Evolutionary conservation across 2,329 filamentous ascomycete species (phyloP).

Genomic region (Aspergillus fumigatus): DNA sequence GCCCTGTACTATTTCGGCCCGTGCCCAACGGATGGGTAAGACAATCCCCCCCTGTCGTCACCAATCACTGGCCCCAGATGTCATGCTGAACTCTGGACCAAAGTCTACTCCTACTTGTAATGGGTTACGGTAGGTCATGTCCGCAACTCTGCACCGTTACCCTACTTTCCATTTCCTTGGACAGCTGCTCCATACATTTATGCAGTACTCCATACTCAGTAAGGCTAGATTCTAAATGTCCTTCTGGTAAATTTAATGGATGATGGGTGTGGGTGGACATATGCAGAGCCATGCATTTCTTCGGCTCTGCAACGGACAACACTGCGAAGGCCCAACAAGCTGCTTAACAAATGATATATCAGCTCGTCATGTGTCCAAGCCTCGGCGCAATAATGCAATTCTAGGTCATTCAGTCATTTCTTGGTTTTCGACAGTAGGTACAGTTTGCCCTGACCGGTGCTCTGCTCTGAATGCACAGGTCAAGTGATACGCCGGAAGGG

Average conservation of each 20-base stretch:
- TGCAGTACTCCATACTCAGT: background rate
- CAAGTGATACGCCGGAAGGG: background rate
- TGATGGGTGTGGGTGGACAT: background rate
- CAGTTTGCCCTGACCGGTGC: background rate
- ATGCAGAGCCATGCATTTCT: background rate
- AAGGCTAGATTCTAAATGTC: background rate
- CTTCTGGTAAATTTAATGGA: background rate
- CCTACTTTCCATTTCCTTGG: background rate
- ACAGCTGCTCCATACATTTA: background rate
- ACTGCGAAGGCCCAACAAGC: background rate
- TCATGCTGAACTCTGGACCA: background rate
- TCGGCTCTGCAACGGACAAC: background rate
- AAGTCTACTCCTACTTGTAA: background rate
- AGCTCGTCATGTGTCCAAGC: background rate
- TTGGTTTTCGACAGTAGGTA: background rate
- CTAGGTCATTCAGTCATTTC: background rate
- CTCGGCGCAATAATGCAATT: background rate
- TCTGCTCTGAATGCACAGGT: background rate
- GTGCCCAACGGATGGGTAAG: background rate
- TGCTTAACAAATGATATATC: background rate
- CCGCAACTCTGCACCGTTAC: background rate
- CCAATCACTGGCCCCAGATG: background rate
- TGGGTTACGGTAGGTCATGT: background rate
- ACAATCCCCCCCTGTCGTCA: background rate
- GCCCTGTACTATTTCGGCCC: background rate